Base-by-base conservation (phyloP, 164 flowering plant genomes). In the Liquidambar formosana region DNA sequence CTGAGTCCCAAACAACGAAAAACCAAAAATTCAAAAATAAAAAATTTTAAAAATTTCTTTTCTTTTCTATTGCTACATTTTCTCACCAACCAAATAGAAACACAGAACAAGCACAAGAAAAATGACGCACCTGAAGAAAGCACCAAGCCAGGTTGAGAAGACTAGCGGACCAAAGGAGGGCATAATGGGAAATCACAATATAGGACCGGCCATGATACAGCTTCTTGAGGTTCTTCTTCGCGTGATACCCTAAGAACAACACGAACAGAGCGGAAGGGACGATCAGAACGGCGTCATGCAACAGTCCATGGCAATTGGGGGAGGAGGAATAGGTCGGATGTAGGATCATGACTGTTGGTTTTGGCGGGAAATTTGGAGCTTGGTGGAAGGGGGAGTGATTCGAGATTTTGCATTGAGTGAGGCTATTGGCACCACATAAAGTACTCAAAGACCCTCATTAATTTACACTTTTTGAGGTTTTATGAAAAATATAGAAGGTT, bases 111-210 rank as follows among this genome's bases (percentile, higher is more conserved):
- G n/a, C 44, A 70, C 27, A 67, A 8, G 14, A 47, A 53, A 53
- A 57, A 16, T 22, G 18, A 45, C 8, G 19, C n/a, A 76, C 83
- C 83, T 77, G 83, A 48, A 82, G 76, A 69, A 46, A 71, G 64
- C 73, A 82, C 81, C 85, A 82, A 48, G 72, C 76, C 23, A 82
- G 73, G 52, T 79, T 79, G 66, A 82, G 76, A 25, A 69, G 18
- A 19, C 64, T 47, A 48, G 76, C 77, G 15, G 64, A 14, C 81
- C 85, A 82, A 21, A 82, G 77, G 49, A 77, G 64, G 57, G 72
- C 77, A 44, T 82, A 79, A 33, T 79, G 77, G 12, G 80, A 63
- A 27, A 77, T 69, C 72, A 77, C 71, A 18, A 77, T 54, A 22
- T 68, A 71, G 8, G 83, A 77, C 21, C 79, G 28, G 3, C 85